Conservation (phyloP, 1,139 yeast genomes). For the Blastobotrys serpentis region DNA sequence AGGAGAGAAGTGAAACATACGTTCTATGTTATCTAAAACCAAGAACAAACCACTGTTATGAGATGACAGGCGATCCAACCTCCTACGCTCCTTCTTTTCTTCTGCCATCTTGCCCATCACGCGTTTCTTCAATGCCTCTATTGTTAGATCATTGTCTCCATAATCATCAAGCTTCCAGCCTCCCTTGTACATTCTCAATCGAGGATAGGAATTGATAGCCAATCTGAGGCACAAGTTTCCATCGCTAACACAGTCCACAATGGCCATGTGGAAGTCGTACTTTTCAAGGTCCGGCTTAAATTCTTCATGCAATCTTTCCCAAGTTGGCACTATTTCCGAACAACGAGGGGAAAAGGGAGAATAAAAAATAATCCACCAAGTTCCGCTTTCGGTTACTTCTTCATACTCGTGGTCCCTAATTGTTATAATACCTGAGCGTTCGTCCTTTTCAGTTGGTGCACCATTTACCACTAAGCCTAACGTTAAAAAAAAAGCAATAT, state of each 20-base stretch:
- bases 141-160: slow-evolving; percentile 18
- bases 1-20: no score
- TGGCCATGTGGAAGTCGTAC: slow-evolving; percentile 37
- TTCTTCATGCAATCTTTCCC: slow-evolving; percentile 35
- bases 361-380: slow-evolving; percentile 43
- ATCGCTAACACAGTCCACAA: slow-evolving; percentile 42
- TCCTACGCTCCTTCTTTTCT: no score
- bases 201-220: slow-evolving; percentile 38
- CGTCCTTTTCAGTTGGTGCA: slow-evolving; percentile 5
- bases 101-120: slow-evolving; percentile 15
- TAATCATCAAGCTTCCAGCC: slow-evolving; percentile 35
- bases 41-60: no score
- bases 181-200: slow-evolving; percentile 36
- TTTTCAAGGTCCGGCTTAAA: slow-evolving; percentile 24
- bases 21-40: no score
- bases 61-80: no score
- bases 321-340: slow-evolving; percentile 40
- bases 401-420: slow-evolving; percentile 9
- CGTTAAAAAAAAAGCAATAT: neutral
- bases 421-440: neutral
- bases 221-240: slow-evolving; percentile 42
- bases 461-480: neutral
- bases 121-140: slow-evolving; percentile 19
- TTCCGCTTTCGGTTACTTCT: slow-evolving; percentile 24
- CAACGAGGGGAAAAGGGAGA: slow-evolving; percentile 46